These are phyloP conservation scores for Populus tomentosa DNA, from an alignment of 441 rosid genomes.

Conservation along the genomic window DNA sequence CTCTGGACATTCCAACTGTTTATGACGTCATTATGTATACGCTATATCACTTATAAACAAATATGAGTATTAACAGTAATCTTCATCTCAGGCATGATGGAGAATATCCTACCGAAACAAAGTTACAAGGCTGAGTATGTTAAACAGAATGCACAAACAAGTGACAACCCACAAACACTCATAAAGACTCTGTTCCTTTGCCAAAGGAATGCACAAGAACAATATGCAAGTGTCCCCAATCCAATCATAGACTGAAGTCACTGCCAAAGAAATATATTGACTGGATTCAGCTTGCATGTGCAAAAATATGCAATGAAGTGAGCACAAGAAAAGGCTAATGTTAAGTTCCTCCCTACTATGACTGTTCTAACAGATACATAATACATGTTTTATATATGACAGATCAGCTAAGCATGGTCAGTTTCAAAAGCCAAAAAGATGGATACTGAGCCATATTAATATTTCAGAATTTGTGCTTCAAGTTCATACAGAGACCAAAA, in stretches of 20 bases:
- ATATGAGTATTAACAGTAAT: neutral
- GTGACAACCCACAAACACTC: neutral
- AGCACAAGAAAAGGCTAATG: neutral
- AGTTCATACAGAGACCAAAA: neutral
- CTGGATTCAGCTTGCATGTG: neutral
- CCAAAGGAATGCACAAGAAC: neutral
- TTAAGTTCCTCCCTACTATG: neutral
- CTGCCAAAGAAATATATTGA: neutral
- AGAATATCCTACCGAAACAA: neutral
- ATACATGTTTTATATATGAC: neutral
- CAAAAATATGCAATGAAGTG: neutral
- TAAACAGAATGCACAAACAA: neutral
- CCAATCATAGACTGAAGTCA: neutral
- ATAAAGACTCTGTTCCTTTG: neutral
- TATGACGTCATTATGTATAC: slow-evolving; percentile 28
- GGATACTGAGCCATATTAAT: neutral
- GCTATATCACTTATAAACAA: slow-evolving; percentile 1
- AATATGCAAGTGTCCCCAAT: neutral
- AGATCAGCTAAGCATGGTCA: neutral
- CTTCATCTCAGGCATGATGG: neutral
- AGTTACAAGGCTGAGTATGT: neutral
- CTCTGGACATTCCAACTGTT: slow-evolving; percentile 95
- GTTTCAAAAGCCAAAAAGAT: neutral
- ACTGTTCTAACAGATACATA: neutral
- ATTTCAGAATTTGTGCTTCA: neutral